Evolutionary conservation across 2,329 filamentous ascomycete genomes (phyloP), one percentile per base, ranked within the genome.

Genomic region (Fusarium sp.): DNA sequence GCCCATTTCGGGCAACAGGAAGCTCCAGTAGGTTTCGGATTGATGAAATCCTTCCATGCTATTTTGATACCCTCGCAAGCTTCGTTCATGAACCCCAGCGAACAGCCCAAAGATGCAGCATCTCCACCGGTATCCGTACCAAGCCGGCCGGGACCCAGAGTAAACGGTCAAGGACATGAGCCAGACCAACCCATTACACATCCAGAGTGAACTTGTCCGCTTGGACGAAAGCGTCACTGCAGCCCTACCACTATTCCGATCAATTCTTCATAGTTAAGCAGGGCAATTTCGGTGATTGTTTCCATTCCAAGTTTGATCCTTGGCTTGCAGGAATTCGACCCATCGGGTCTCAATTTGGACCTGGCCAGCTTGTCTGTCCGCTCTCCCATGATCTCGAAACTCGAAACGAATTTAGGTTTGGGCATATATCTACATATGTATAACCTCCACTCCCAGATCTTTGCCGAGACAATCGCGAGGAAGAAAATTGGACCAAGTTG

Each of bases 121-220:
- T 28, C 56, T 62, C 56, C 56, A 61, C 56, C 39, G 8, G 32
- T 36, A 61, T 36, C 56, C 56, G 58, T 42, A n/a, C 11, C n/a
- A 42, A 61, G 15, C 56, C 56, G 47, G 17, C n/a, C 11, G 15
- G 26, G 26, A 39, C 23, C 32, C n/a, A 48, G 20, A 51, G 14
- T 10, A 50, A 40, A 36, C 28, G 12, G 28, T 5, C 45, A 51
- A 24, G 14, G 23, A 52, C 20, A 52, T 44, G 24, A 45, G 26
- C 20, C 39, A 36, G 20, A 19, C 14, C 7, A n/a, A 23, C 20
- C 20, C 20, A 19, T 20, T 43, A 43, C 48, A 19, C 15, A 28
- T 15, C 23, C 24, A 20, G 36, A 30, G 47, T n/a, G 23, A 48
- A 15, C 20, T 39, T 15, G 17, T 19, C 34, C 9, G 14, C 17